Evolutionary conservation across 371 early-diverging fungal genomes (phyloP), one percentile per base, ranked within the genome.

Genomic region (Basidiobolus meristosporus): DNA sequence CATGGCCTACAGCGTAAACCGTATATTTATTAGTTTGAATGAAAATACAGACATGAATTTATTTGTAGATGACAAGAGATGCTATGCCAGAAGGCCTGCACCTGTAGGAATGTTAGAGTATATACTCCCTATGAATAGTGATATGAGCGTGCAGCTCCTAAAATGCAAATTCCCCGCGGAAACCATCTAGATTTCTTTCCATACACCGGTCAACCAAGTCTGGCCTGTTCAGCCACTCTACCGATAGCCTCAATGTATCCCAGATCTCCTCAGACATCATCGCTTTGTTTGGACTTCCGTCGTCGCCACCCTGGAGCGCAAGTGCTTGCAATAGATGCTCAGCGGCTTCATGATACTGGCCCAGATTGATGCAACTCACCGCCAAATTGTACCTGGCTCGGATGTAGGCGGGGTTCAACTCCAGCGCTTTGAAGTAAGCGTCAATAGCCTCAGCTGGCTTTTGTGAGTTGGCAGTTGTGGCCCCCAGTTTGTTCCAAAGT

Each of bases 401-500:
- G 20, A 95, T 78, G 62, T 77, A 97, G 16, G 75, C 68, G 0
- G 98, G 98, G 37, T 92, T 90, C 42, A 97, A 67, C 50, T 88
- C 76, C 15, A 97, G 63, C 1, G 96, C 98, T 18, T 73, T 67
- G 41, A 74, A 79, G 51, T 97, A 97, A 28, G 93, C 90, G 16
- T 88, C 89, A 11, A 93, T 79, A 7, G 96, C 93, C 15, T 72
- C 62, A 12, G 58, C 40, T 12, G 76, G 70, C 35, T 78, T 62
- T 10, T 70, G 65, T 2, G 80, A 70, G 51, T 95, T 95, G 22
- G 96, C 95, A 26, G 88, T 63, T 0, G 95, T 97, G 0, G 98
- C 98, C 14, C 95, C 98, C 23, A 93, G 68, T 48, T 81, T 84
- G 66, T 93, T 93, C 90, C 91, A 97, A 34, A 92, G 65, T 50